Conservation (phyloP, 1,139 yeast genomes). For the Wickerhamomyces sp. region DNA sequence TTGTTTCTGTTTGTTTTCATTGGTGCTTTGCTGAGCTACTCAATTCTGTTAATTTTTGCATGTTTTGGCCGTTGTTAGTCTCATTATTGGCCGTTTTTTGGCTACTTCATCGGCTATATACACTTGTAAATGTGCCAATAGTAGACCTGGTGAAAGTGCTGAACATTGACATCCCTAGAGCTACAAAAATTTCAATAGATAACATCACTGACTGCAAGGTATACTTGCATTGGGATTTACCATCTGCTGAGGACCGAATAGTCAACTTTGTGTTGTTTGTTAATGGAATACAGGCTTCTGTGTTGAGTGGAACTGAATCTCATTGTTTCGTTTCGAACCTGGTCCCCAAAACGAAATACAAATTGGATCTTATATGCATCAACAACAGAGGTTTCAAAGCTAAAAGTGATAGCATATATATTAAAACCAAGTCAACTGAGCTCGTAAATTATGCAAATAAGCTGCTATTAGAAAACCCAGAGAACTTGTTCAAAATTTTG, state of each 20-base stretch:
- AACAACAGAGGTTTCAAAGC: conserved; percentile 42
- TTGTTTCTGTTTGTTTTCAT: too few relatives aligned
- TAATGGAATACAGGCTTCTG: conserved; percentile 37
- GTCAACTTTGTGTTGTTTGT: conserved; percentile 36
- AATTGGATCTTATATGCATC: conserved; percentile 53
- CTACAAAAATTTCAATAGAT: conserved; percentile 54
- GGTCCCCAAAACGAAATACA: conserved; percentile 44
- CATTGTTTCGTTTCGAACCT: conserved; percentile 43
- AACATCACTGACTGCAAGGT: conserved; percentile 45
- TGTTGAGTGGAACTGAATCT: conserved; percentile 20
- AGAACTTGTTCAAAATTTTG: conserved; percentile 21
- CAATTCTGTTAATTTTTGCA: too few relatives aligned
- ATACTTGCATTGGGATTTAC: conserved; percentile 52
- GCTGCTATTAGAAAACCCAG: conserved; percentile 21
- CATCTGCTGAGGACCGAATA: conserved; percentile 15
- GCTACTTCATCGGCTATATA: conserved; percentile 18
- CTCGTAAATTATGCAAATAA: conserved; percentile 13
- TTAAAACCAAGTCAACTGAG: conserved; percentile 34
- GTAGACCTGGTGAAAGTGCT: conserved; percentile 44
- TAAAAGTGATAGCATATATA: conserved; percentile 39
- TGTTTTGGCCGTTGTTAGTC: conserved; percentile 19
- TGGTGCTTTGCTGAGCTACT: too few relatives aligned
- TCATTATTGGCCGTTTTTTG: conserved; percentile 18
- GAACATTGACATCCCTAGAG: conserved; percentile 52
- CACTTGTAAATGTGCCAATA: conserved; percentile 43